Percentiles rank a stretch among this genome's conserved stretches.
phyloP scores from a whole-genome alignment of 306 rosid species.

The Datisca glomerata region DNA sequence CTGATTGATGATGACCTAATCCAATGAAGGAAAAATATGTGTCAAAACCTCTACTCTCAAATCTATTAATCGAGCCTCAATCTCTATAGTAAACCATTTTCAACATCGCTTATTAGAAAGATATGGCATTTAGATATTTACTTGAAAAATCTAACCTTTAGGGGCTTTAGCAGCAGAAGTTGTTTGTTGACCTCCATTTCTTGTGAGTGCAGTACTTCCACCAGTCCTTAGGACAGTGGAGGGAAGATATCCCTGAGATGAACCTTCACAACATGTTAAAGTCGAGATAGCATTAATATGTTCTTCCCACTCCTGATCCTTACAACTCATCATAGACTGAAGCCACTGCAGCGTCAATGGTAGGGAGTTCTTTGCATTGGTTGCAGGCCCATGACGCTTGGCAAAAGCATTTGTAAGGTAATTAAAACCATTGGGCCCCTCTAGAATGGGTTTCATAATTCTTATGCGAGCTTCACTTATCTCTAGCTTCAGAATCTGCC shows the following conservation, averaged over 20 bases:
- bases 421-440: conserved; percentile 83
- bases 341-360: conserved; percentile 62
- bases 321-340: conserved; percentile 44
- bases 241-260: conserved; percentile 58
- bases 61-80: too few species aligned
- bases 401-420: conserved; percentile 77
- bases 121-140: neutral
- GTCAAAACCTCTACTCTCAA: too few species aligned
- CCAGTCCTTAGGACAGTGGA: conserved; percentile 68
- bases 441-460: conserved; percentile 64
- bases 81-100: too few species aligned
- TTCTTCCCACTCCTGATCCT: conserved; percentile 84
- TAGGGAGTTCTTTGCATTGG: conserved; percentile 44
- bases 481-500: conserved; percentile 74
- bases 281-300: conserved; percentile 28
- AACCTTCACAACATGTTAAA: conserved; percentile 19
- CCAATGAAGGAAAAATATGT: conserved; percentile 3
- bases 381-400: conserved; percentile 61
- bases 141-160: conserved; percentile 22
- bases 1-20: conserved; percentile 51
- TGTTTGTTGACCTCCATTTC: conserved; percentile 18
- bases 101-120: too few species aligned
- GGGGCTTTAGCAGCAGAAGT: conserved; percentile 19
- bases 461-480: conserved; percentile 79
- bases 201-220: conserved; percentile 41